Percentiles rank a stretch among this genome's conserved stretches.
phyloP scores from a whole-genome alignment of 768 basidiomycete genomes.

The Mycena leptocephala region DNA sequence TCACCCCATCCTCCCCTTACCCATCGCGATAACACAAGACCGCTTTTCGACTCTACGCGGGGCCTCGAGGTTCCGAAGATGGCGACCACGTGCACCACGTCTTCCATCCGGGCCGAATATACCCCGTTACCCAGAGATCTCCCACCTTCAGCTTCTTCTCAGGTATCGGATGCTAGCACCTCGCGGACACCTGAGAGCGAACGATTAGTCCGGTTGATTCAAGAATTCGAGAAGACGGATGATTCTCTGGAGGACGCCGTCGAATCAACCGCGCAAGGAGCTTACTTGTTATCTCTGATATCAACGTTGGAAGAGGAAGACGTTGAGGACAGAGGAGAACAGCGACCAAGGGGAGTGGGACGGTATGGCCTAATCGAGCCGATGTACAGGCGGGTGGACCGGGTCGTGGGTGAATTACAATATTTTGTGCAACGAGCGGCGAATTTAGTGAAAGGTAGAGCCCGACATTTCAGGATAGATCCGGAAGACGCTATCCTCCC shows the following conservation, averaged over 20 bases:
- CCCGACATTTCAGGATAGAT: background rate
- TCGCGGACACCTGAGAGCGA: background rate
- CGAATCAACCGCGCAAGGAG: background rate
- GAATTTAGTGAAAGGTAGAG: background rate
- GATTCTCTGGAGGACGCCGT: background rate
- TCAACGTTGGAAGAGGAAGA: background rate
- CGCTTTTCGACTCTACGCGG: too few species aligned
- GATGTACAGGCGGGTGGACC: background rate
- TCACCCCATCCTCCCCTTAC: too few species aligned
- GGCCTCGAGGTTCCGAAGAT: too few species aligned
- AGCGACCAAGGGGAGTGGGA: too few species aligned
- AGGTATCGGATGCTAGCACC: background rate
- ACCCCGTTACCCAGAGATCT: too few species aligned
- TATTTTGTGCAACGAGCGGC: background rate
- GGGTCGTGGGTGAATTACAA: background rate
- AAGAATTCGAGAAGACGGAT: background rate
- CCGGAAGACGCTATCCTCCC: background rate
- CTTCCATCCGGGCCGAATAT: too few species aligned
- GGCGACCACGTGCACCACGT: too few species aligned
- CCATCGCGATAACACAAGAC: too few species aligned
- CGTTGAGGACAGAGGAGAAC: background rate
- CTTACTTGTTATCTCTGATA: background rate
- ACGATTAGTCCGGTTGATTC: background rate
- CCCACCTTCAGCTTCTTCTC: too few species aligned
- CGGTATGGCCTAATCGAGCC: too few species aligned